Conservation (phyloP, 2,329 filamentous ascomycete species). For the Aureobasidium uvarum region DNA sequence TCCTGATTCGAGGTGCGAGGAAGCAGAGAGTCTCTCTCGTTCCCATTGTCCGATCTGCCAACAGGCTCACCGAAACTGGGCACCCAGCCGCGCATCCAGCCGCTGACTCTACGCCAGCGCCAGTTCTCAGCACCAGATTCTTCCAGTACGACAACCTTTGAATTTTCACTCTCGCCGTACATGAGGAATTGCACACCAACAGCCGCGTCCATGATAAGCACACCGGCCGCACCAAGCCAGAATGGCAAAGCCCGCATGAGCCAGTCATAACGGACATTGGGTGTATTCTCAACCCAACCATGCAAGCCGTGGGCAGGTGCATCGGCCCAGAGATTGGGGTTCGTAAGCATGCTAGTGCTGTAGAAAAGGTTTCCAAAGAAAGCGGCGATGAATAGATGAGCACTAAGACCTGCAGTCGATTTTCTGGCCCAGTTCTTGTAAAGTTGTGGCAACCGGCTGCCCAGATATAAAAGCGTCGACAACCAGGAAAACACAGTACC, state of each 20-base stretch:
- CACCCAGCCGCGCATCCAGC: slow-evolving; percentile 67
- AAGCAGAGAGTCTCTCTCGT: background rate
- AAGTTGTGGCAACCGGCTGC: slow-evolving; percentile 62
- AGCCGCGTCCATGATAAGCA: slow-evolving; percentile 60
- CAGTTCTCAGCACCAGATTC: slow-evolving; percentile 44
- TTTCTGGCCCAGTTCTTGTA: slow-evolving; percentile 63
- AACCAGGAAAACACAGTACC: slow-evolving; percentile 57
- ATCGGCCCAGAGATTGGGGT: slow-evolving; percentile 62
- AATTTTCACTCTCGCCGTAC: slow-evolving; percentile 56
- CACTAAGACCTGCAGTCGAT: slow-evolving; percentile 63
- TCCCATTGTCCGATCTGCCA: background rate
- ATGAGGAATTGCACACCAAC: slow-evolving; percentile 63
- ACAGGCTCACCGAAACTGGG: slow-evolving; percentile 49
- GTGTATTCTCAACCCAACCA: slow-evolving; percentile 58
- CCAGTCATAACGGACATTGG: slow-evolving; percentile 57
- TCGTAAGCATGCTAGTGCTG: slow-evolving; percentile 60
- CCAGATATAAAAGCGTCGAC: slow-evolving; percentile 58
- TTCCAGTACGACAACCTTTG: slow-evolving; percentile 49
- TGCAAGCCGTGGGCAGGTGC: slow-evolving; percentile 55
- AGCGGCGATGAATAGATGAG: slow-evolving; percentile 63
- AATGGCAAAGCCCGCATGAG: slow-evolving; percentile 60
- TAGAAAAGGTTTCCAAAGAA: slow-evolving; percentile 69
- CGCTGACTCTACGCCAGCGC: slow-evolving; percentile 58
- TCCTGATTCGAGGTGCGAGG: background rate
- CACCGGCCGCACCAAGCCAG: slow-evolving; percentile 64